A percentile compares a stretch with the other conserved stretches of the same genome.
Evolutionary conservation across 1,284 basidiomycete species (phyloP).

Genomic region (Xerocomus cyaneibrunnescens): DNA sequence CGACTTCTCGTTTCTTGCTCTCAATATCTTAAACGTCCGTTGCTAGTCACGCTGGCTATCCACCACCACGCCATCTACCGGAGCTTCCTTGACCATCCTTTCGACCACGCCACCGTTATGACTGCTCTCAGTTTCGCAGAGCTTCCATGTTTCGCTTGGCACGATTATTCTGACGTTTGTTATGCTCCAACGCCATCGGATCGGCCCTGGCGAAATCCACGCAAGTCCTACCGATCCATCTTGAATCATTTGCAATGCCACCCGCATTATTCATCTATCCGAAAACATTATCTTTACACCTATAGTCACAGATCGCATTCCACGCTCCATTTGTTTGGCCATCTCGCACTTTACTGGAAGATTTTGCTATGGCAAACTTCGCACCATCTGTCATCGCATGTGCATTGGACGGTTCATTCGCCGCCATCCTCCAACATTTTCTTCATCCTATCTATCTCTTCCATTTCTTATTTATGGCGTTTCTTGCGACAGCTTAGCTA

Average conservation of each 20-base stretch:
- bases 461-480: slow-evolving; percentile 33
- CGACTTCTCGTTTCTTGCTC: slow-evolving; percentile 3
- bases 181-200: slow-evolving; percentile 15
- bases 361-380: slow-evolving; percentile 11
- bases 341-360: slow-evolving; percentile 22
- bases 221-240: slow-evolving; percentile 8
- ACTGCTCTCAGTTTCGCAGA: slow-evolving; percentile 10
- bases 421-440: slow-evolving; percentile 20
- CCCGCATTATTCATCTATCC: slow-evolving; percentile 21
- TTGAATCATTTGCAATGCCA: slow-evolving; percentile 16
- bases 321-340: slow-evolving; percentile 36
- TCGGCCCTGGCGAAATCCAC: slow-evolving; percentile 10
- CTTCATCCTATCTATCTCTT: slow-evolving; percentile 16
- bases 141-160: slow-evolving; percentile 12
- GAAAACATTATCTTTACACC: slow-evolving; percentile 20
- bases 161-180: slow-evolving; percentile 13
- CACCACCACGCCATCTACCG: slow-evolving; percentile 1
- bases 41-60: slow-evolving; percentile 13
- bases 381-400: slow-evolving; percentile 28
- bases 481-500: slow-evolving; percentile 28
- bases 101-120: slow-evolving; percentile 11
- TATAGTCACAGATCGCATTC: slow-evolving; percentile 25
- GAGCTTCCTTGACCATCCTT: slow-evolving; percentile 8
- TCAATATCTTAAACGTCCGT: slow-evolving; percentile 6
- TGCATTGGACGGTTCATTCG: slow-evolving; percentile 33